Conservation (phyloP, 164 flowering plant species). For the Malania oleifera region DNA sequence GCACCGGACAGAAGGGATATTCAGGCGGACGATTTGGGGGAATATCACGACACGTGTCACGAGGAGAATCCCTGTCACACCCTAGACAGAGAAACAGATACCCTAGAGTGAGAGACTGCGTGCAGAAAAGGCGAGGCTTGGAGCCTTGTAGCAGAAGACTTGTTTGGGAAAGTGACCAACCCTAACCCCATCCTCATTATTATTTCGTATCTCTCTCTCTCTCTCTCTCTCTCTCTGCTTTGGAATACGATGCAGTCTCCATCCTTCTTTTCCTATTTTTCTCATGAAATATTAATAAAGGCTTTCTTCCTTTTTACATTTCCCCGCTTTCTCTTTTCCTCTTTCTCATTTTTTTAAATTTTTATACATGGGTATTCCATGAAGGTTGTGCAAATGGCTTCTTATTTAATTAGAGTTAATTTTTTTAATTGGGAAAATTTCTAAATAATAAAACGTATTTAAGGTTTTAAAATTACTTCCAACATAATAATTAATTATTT, state of each 20-base stretch:
- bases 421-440: no score
- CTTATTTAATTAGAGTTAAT: no score
- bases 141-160: constrained; percentile 67
- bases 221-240: constrained; percentile 3
- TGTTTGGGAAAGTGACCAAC: constrained; percentile 49
- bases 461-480: no score
- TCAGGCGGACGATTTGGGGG: constrained; percentile 43
- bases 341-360: constrained; percentile 1
- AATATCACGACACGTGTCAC: constrained; percentile 48
- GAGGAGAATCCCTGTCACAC: constrained; percentile 31
- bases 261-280: not conserved
- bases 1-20: constrained; percentile 70
- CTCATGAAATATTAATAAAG: no score
- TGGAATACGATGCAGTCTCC: constrained; percentile 40
- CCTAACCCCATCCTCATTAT: constrained; percentile 27
- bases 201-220: constrained; percentile 17
- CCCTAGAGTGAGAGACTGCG: constrained; percentile 32
- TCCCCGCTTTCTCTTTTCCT: not conserved
- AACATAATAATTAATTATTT: no score
- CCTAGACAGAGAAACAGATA: not conserved
- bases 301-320: no score
- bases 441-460: no score
- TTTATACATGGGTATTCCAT: no score
- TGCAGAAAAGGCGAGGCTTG: constrained; percentile 57
- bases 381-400: no score